Base-by-base conservation (phyloP, 139 green algal species). In the Picocystis salinarum region DNA sequence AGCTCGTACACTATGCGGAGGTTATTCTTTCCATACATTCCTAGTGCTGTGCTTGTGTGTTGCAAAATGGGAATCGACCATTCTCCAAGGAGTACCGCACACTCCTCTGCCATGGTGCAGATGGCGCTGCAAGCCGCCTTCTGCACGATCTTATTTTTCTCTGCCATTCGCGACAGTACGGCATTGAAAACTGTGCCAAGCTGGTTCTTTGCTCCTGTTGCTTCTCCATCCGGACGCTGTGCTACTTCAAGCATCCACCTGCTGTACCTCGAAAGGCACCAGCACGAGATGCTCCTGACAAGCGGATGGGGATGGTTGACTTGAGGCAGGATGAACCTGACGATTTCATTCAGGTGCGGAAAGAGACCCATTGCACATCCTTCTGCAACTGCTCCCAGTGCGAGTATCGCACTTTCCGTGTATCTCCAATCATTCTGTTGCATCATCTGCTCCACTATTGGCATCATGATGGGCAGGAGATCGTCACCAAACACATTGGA, bases 211-310 rank as follows among this genome's bases (percentile, higher is more conserved):
- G n/a, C n/a, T n/a, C n/a, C n/a, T n/a, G n/a, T n/a, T n/a, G n/a
- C n/a, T n/a, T n/a, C n/a, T n/a, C n/a, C n/a, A n/a, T n/a, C n/a
- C n/a, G n/a, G n/a, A n/a, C n/a, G n/a, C n/a, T n/a, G n/a, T n/a
- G n/a, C n/a, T n/a, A n/a, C n/a, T n/a, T n/a, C n/a, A n/a, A n/a
- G n/a, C n/a, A n/a, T n/a, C n/a, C n/a, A n/a, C n/a, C n/a, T n/a
- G n/a, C n/a, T n/a, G 66, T 94, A 96, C 0, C 86, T 69, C 1
- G 48, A 63, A 5, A 95, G 56, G 6, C 74, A 76, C 86, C 86
- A 96, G 59, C 78, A 94, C 36, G 74, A 76, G 58, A 90, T 93
- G 48, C 71, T 75, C 37, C 85, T 70, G 28, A 73, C 63, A 22
- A 72, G 40, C 13, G 31, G 31, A 15, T 13, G 31, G 13, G 31